Base-by-base conservation (phyloP, 2,329 filamentous ascomycete genomes). In the Cylindrodendrum hubeiense region DNA sequence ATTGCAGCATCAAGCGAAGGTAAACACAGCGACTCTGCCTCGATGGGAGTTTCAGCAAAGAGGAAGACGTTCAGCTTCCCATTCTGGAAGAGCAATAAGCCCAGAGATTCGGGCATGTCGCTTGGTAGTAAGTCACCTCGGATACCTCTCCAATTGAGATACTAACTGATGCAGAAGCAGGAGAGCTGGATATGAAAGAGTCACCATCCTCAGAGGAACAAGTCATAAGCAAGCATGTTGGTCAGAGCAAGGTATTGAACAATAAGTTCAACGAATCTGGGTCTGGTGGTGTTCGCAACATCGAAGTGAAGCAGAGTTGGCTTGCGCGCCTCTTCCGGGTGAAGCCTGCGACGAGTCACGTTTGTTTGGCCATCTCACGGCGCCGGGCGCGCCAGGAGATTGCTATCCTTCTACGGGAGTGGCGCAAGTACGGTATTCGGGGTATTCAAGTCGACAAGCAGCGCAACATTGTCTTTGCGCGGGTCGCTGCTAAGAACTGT, bases 311-410 rank as follows among this genome's bases (percentile, higher is more conserved):
- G 76, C 90, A 94, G 75, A 97, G 92, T 71, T 98, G 95, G 95
- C 87, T 98, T 57, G 91, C 93, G 30, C 92, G 93, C 17, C 89
- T 98, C 49, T 93, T 98, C 82, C 90, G 94, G 60, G 91, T 98
- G 76, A 97, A 96, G 77, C 95, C 95, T 1, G 93, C 91, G 0
- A 91, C 85, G 17, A 89, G 89, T 68, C 86, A 93, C 28, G 80
- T 98, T 17, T 96, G 94, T 77, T 90, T 98, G 77, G 86, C 86
- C 4, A 85, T 94, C 24, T 89, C 91, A 28, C 77, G 81, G 5
- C 91, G 91, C 71, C 85, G 90, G 65, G 92, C 91, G 46, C 89
- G 94, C 46, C 91, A 93, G 74, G 94, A 97, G 74, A 85, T 97
- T 21, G 87, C 91, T 24, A 87, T 88, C 53, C 83, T 97, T 28